Conservation (phyloP, 176 grass and related monocot genomes). For the Ensete ventricosum region DNA sequence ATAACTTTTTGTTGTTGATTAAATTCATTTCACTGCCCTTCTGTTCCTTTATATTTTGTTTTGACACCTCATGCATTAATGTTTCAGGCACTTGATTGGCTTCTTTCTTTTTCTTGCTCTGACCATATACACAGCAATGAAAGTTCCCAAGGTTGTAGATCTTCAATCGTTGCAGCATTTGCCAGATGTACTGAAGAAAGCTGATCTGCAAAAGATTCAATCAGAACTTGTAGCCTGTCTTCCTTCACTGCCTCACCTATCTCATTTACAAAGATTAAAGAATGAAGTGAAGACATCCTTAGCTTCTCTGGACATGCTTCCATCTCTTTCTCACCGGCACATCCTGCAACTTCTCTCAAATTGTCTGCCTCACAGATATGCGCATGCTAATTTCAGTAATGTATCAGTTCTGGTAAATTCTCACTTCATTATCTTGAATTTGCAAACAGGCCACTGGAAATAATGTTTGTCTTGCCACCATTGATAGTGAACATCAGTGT, state of each 20-base stretch:
- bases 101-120: neutral
- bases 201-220: constrained; percentile 19
- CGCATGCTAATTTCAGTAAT: constrained; percentile 7
- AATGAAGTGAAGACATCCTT: constrained; percentile 11
- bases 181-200: constrained; percentile 7
- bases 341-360: constrained; percentile 17
- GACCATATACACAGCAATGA: neutral
- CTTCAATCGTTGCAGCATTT: constrained; percentile 19
- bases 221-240: constrained; percentile 12
- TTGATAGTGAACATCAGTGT: too few species aligned
- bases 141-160: constrained; percentile 15
- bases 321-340: constrained; percentile 14
- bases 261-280: constrained; percentile 19
- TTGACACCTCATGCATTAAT: neutral
- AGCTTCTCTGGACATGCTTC: constrained; percentile 13
- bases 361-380: constrained; percentile 12
- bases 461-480: neutral
- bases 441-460: neutral
- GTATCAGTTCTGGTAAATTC: constrained; percentile 4
- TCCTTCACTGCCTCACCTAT: constrained; percentile 14
- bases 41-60: neutral
- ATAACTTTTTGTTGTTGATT: too few species aligned
- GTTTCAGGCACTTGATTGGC: neutral
- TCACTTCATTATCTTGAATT: neutral
- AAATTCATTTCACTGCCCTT: too few species aligned